Evolutionary conservation across 2,329 filamentous ascomycete genomes (phyloP).

Genomic region (Aspergillus versicolor): DNA sequence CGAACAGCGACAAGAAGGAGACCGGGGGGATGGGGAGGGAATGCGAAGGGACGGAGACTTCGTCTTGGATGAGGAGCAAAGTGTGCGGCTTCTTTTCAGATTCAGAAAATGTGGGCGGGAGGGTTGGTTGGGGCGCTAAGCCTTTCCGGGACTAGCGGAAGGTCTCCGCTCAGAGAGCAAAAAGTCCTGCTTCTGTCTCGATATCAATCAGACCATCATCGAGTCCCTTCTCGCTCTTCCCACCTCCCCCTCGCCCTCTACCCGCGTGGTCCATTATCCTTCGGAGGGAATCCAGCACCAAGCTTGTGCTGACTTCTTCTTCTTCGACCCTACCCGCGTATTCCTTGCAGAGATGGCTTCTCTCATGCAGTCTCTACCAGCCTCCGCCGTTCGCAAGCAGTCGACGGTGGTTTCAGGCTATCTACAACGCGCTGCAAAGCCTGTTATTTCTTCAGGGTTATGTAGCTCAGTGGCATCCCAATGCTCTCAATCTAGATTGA

Average conservation of each 20-base stretch:
- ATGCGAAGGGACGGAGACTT: conserved; percentile 14
- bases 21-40: conserved; percentile 17
- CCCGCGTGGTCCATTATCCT: background rate
- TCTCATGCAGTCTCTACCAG: conserved; percentile 30
- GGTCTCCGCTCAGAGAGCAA: conserved; percentile 25
- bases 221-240: conserved; percentile 1
- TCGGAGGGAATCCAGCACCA: background rate
- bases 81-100: conserved; percentile 27
- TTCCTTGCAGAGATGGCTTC: conserved; percentile 30
- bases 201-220: conserved; percentile 10
- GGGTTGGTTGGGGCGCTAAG: conserved; percentile 32
- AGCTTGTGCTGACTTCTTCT: background rate
- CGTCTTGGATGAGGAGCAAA: conserved; percentile 11
- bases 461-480: conserved; percentile 31
- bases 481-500: conserved; percentile 27
- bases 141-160: conserved; percentile 25
- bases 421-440: conserved; percentile 25
- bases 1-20: conserved; percentile 26
- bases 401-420: conserved; percentile 28
- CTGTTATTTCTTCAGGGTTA: conserved; percentile 30
- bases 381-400: conserved; percentile 37
- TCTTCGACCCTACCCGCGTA: background rate
- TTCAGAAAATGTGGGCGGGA: conserved; percentile 34
- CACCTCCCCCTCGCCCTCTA: background rate
- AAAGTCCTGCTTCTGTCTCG: conserved; percentile 22